Evolutionary conservation across 2,329 filamentous ascomycete species (phyloP).

Genomic region (Zymoseptoria ardabiliae): DNA sequence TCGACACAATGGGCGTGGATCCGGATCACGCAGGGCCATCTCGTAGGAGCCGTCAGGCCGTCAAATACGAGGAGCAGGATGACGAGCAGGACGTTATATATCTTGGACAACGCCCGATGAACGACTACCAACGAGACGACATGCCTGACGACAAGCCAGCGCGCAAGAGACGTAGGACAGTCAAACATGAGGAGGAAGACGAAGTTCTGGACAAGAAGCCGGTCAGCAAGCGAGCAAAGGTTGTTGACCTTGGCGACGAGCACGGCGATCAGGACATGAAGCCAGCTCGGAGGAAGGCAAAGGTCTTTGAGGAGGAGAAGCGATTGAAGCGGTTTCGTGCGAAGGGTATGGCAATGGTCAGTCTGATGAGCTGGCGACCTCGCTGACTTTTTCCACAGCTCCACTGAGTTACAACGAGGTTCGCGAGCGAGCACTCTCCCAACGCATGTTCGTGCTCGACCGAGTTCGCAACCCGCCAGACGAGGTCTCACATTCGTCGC

Average conservation of each 20-base stretch:
- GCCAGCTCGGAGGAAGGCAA: slow-evolving; percentile 7
- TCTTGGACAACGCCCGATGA: background rate
- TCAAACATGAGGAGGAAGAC: background rate
- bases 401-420: slow-evolving; percentile 20
- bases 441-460: slow-evolving; percentile 27
- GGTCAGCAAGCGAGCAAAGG: background rate
- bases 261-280: background rate
- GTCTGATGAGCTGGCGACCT: background rate
- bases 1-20: background rate
- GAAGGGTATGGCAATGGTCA: background rate
- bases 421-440: slow-evolving; percentile 24
- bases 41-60: background rate
- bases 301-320: slow-evolving; percentile 19
- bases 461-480: slow-evolving; percentile 15
- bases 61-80: background rate
- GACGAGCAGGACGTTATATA: background rate
- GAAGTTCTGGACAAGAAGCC: background rate
- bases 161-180: background rate
- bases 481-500: slow-evolving; percentile 14
- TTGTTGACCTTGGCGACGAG: background rate
- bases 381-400: slow-evolving; percentile 1
- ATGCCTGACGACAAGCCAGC: background rate
- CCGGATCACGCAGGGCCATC: background rate
- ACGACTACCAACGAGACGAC: background rate
- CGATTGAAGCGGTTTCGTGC: slow-evolving; percentile 20